Base-by-base conservation (phyloP, 2,329 filamentous ascomycete species). In the Ophiostoma sp. region DNA sequence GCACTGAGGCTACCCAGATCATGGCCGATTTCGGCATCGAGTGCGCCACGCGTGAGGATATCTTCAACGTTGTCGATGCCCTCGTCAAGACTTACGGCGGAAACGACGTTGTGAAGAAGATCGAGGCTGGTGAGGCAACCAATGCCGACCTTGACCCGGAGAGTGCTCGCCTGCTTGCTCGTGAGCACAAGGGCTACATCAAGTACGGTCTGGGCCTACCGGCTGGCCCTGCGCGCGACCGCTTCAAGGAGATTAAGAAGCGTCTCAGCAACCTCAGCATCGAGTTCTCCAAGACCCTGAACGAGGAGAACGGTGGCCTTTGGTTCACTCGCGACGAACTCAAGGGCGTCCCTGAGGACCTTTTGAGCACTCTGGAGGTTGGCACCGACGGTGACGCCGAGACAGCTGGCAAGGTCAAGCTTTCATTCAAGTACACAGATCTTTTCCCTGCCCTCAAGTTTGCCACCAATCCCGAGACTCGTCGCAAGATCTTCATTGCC, bases 201-300 rank as follows among this genome's bases (percentile, higher is more conserved):
- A 85, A 87, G 69, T 93, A 93, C 78, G 92, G 92, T 17, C 81
- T 95, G 66, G 87, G 87, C 3, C 81, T 95, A 67, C 88, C 90
- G 1, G 86, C 86, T 33, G 91, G 90, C 1, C 81, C 85, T 4
- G 83, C 93, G 80, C 82, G 91, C 72, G 91, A 93, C 75, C 86
- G 91, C 64, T 94, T 94, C 85, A 94, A 93, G 83, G 90, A 90
- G 79, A 93, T 94, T 80, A 92, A 92, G 85, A 92, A 92, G 83
- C 83, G 90, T 15, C 82, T 95, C 70, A 91, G 88, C 74, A 86
- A 90, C 77, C 85, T 94, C 74, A 84, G 86, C 76, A 93, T 94
- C 72, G 83, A 88, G 70, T 92, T 92, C 79, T 87, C 90, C 77
- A 93, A 93, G 82, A 91, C 90, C 75, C 82, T 94, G 71, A 94